Conservation (phyloP, 805 yeast species). For the Metschnikowia orientalis region DNA sequence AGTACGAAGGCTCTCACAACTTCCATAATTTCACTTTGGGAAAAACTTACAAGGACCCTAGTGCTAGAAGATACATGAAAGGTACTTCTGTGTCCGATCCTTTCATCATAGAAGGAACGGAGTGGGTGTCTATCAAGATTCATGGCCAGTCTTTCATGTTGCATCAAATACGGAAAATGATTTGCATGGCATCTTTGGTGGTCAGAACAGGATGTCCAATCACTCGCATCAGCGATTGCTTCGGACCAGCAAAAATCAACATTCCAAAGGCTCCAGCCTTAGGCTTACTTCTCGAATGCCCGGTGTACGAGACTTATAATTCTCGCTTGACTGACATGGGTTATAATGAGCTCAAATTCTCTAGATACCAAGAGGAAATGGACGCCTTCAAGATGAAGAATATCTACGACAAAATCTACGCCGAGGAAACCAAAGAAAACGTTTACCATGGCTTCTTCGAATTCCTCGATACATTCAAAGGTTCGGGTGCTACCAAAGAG, state of each 20-base stretch:
- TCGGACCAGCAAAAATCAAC: slow-evolving; percentile 67
- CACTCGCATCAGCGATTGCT: slow-evolving; percentile 72
- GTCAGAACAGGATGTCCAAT: slow-evolving; percentile 84
- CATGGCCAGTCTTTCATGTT: slow-evolving; percentile 99
- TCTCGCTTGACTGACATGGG: slow-evolving; percentile 67
- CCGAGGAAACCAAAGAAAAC: slow-evolving; percentile 83
- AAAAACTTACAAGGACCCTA: slow-evolving; percentile 77
- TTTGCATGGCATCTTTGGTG: slow-evolving; percentile 85
- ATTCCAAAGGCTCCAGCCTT: slow-evolving; percentile 98
- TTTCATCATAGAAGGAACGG: slow-evolving; percentile 86
- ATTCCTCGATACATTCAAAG: slow-evolving; percentile 74
- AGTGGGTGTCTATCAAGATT: slow-evolving; percentile 92
- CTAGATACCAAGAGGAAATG: slow-evolving; percentile 63
- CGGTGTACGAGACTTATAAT: slow-evolving; percentile 86
- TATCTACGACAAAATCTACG: slow-evolving; percentile 89
- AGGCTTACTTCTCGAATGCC: slow-evolving; percentile 84
- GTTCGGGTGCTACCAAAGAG: slow-evolving; percentile 29
- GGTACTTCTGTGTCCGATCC: slow-evolving; percentile 78
- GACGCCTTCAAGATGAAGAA: slow-evolving; percentile 80
- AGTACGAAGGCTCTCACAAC: slow-evolving; percentile 83
- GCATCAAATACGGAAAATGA: slow-evolving; percentile 97
- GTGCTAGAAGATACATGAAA: slow-evolving; percentile 81
- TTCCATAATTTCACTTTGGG: slow-evolving; percentile 87
- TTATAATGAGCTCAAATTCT: slow-evolving; percentile 68
- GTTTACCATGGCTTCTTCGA: slow-evolving; percentile 87